A percentile compares a stretch with the other conserved stretches of the same genome.
phyloP scores from a whole-genome alignment of 805 yeast species.

The Dipodascopsis uninucleata region DNA sequence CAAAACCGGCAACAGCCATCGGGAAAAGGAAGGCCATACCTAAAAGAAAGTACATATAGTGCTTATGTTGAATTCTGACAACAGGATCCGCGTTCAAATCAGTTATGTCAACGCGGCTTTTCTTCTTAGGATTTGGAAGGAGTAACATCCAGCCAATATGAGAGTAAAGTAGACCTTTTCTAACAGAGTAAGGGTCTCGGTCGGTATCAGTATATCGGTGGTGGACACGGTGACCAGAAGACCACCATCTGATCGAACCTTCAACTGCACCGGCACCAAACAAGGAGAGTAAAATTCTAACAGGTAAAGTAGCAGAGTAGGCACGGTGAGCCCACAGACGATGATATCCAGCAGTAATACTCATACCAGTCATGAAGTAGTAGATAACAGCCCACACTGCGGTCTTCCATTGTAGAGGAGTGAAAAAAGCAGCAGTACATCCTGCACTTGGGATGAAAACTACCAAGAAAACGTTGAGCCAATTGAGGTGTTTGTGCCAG shows the following conservation, averaged over 20 bases:
- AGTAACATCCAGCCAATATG: slow-evolving; percentile 87
- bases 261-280: slow-evolving; percentile 71
- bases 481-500: slow-evolving; percentile 70
- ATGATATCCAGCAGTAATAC: slow-evolving; percentile 81
- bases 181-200: slow-evolving; percentile 79
- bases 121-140: slow-evolving; percentile 59
- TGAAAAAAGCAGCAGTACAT: slow-evolving; percentile 40
- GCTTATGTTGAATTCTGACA: slow-evolving; percentile 65
- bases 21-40: slow-evolving; percentile 61
- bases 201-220: slow-evolving; percentile 87
- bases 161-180: slow-evolving; percentile 75
- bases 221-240: slow-evolving; percentile 80
- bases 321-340: slow-evolving; percentile 67
- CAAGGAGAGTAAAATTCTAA: slow-evolving; percentile 52
- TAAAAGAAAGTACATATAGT: slow-evolving; percentile 56
- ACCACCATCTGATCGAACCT: slow-evolving; percentile 78
- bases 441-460: slow-evolving; percentile 55
- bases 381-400: slow-evolving; percentile 50
- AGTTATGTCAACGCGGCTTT: slow-evolving; percentile 62
- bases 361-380: slow-evolving; percentile 60
- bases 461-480: slow-evolving; percentile 62
- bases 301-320: slow-evolving; percentile 44
- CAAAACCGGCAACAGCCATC: slow-evolving; percentile 55
- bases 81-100: slow-evolving; percentile 59
- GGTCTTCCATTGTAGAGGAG: slow-evolving; percentile 51